Evolutionary conservation across 2,329 filamentous ascomycete species (phyloP).

Genomic region (Xylariales sp.): DNA sequence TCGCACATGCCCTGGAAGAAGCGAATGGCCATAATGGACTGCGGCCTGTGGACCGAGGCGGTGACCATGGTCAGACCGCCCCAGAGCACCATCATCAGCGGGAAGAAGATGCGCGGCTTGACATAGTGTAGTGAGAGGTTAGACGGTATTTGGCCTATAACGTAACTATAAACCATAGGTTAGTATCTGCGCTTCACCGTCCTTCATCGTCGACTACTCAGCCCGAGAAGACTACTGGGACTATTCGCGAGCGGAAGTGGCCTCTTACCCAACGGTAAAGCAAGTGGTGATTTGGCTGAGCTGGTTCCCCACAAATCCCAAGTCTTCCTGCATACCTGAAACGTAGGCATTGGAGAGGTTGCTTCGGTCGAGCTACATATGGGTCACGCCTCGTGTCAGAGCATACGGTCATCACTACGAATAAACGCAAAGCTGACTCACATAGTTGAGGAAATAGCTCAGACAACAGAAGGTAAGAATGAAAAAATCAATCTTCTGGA

Average conservation of each 20-base stretch:
- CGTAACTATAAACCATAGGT: slow-evolving; percentile 10
- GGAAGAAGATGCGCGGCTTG: slow-evolving; percentile 60
- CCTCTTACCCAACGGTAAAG: slow-evolving; percentile 37
- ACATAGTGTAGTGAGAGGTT: slow-evolving; percentile 61
- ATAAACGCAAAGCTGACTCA: slow-evolving; percentile 18
- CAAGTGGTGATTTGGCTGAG: slow-evolving; percentile 50
- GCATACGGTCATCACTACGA: neutral
- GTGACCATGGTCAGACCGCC: slow-evolving; percentile 59
- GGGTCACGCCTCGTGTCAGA: neutral
- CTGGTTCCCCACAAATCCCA: slow-evolving; percentile 42
- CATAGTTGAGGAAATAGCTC: slow-evolving; percentile 51
- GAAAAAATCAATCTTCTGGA: slow-evolving; percentile 60
- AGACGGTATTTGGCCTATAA: slow-evolving; percentile 55
- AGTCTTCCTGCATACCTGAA: slow-evolving; percentile 48
- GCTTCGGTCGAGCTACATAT: slow-evolving; percentile 44
- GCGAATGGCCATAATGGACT: slow-evolving; percentile 56
- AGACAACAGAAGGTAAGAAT: slow-evolving; percentile 61
- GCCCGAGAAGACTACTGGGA: too few species aligned
- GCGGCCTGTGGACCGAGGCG: slow-evolving; percentile 44
- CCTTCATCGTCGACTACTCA: too few species aligned
- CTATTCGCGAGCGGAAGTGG: neutral
- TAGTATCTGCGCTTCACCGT: neutral
- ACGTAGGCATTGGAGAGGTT: slow-evolving; percentile 53
- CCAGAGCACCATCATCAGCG: slow-evolving; percentile 61
- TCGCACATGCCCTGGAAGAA: slow-evolving; percentile 53